Evolutionary conservation across 2,329 filamentous ascomycete genomes (phyloP), one percentile per base, ranked within the genome.

Genomic region (Botrytis fabae): DNA sequence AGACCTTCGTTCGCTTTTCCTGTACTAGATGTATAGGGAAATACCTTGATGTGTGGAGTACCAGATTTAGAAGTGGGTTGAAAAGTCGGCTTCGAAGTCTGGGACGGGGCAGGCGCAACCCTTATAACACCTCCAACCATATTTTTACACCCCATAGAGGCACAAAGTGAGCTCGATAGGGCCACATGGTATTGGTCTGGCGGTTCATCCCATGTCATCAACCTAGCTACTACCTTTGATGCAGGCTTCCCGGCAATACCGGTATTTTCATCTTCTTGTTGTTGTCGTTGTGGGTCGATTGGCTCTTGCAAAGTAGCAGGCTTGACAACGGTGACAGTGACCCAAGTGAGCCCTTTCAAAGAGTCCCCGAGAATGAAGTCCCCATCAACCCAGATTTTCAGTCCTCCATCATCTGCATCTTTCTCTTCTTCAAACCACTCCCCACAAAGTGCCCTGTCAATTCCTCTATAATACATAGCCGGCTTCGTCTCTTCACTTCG

Each of bases 61-160:
- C 63, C 42, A 57, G 81, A 78, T 85, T 82, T 89, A 89, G 8
- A 93, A 57, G 65, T 25, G 2, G 65, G 65, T 42, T 54, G 38
- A 57, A 57, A 69, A 25, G 65, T 69, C 57, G 65, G 71, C 38
- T 78, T 79, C 40, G 77, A 70, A n/a, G 76, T 42, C 70, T 81
- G 79, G 54, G 70, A 75, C 61, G 93, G 90, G 1, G 95, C 95
- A 16, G 93, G 91, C 80, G 98, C 94, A 44, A 99, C 86, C 75
- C 95, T 94, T 72, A 97, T 88, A 60, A 98, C 89, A 0, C 94
- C 93, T 20, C 96, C 96, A 16, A 97, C 92, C 69, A 97, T 87
- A 2, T 90, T 91, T 57, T 89, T 85, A 70, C 89, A 90, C 3
- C 90, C 91, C 35, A 99, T 85, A 0, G 92, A 88, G 44, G 88